A percentile compares a stretch with the other conserved stretches of the same genome.
These are phyloP conservation scores for Scutellaria galericulata DNA, from an alignment of 257 asterid species.

Conservation along the genomic window DNA sequence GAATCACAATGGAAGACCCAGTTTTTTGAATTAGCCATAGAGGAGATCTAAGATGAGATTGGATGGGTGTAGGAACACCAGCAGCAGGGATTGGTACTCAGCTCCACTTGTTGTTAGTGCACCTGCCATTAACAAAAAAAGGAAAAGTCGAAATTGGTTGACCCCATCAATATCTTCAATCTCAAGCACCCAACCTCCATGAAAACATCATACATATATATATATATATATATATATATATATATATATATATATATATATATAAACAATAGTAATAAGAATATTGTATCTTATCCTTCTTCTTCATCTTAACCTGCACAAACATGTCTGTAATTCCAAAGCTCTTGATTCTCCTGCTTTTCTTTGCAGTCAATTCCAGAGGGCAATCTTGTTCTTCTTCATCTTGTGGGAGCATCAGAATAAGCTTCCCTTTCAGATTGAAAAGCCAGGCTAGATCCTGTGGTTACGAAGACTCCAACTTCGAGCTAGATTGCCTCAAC, in stretches of 20 bases:
- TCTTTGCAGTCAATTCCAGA: conserved; percentile 24
- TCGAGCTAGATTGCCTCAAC: conserved; percentile 44
- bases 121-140: no score
- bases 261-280: background rate
- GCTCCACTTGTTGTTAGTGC: no score
- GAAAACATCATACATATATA: background rate
- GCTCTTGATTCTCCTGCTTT: conserved; percentile 37
- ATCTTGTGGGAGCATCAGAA: conserved; percentile 49
- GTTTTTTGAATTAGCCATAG: no score
- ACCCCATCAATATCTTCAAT: no score
- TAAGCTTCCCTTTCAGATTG: conserved; percentile 51
- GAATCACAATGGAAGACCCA: background rate
- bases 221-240: background rate
- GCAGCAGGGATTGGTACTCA: no score
- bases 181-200: no score
- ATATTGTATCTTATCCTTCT: background rate
- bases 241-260: background rate
- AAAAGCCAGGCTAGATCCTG: conserved; percentile 39
- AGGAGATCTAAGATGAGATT: no score
- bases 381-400: conserved; percentile 51
- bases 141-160: no score
- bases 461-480: conserved; percentile 41
- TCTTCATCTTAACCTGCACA: background rate
- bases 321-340: conserved; percentile 18
- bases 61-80: no score